Percentiles rank a stretch among this genome's conserved stretches.
These are phyloP conservation scores for Cornus suecica DNA, from an alignment of 148 eudicot species.

Conservation along the genomic window DNA sequence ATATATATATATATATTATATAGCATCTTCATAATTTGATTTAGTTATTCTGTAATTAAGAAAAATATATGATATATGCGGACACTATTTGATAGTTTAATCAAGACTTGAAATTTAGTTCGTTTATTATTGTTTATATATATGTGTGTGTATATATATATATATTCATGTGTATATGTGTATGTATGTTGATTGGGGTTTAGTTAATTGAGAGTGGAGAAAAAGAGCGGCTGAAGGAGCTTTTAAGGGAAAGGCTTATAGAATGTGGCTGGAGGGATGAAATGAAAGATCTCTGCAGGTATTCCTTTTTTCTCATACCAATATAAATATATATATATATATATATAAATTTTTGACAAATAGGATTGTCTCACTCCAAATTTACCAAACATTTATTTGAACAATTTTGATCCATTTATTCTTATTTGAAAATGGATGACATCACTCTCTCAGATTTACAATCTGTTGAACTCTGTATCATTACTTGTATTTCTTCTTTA, in stretches of 20 bases:
- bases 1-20: too few species aligned
- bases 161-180: neutral
- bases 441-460: too few species aligned
- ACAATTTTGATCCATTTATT: too few species aligned
- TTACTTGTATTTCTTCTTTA: too few species aligned
- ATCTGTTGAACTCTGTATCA: too few species aligned
- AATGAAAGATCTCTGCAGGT: constrained; percentile 41
- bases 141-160: neutral
- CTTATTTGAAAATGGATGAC: too few species aligned
- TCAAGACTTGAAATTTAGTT: neutral
- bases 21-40: neutral
- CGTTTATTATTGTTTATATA: neutral
- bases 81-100: neutral
- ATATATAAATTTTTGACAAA: neutral
- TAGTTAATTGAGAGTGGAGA: constrained; percentile 69
- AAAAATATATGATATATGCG: neutral
- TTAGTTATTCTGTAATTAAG: too few species aligned
- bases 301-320: neutral
- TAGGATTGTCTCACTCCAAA: neutral
- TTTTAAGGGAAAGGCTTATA: constrained; percentile 63
- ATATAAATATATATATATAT: too few species aligned
- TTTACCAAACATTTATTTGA: neutral
- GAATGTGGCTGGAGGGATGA: constrained; percentile 57
- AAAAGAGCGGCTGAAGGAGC: constrained; percentile 63
- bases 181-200: neutral